Base-by-base conservation (phyloP, 176 grass and related monocot genomes). In the Carex myosuroides region DNA sequence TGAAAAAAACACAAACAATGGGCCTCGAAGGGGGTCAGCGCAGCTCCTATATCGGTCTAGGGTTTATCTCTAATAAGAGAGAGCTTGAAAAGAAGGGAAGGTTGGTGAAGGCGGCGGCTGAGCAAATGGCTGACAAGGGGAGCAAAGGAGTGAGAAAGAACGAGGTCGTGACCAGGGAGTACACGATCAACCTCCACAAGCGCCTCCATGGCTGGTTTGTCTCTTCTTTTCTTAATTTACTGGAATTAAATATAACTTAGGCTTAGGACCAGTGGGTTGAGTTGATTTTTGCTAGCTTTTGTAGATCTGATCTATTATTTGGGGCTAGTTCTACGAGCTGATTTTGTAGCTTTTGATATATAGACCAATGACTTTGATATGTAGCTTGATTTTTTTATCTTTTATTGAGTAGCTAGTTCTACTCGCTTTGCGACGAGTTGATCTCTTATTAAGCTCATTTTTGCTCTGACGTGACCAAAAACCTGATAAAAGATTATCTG, bases 121-220 rank as follows among this genome's bases (percentile, higher is more conserved):
- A 39, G 61, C 33, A 32, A 26, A 96, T 96, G 94, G 91, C 80
- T 58, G 89, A 93, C 53, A 91, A 85, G 83, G 88, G 86, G 79
- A 82, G 89, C 61, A 90, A 80, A 71, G 91, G 83, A 41, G 83
- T 64, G 10, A 89, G 94, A 86, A 93, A 93, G 89, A 91, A 88
- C 64, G 94, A 96, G 85, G 94, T 96, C 53, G 94, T 93, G 5
- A 88, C 91, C 26, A 85, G 91, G 83, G 94, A 96, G 89, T 96
- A 91, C 91, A 93, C 91, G 73, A 78, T 95, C 85, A 95, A 91
- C 87, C 90, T 95, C 85, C 93, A 95, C 93, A 95, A 90, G 89
- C 93, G 90, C 72, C 90, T 95, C 88, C 93, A 95, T 85, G 85
- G 93, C 90, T 95, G 90, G 93, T 95, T 84, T 12, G 42, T 79